phyloP scores from a whole-genome alignment of 2,329 filamentous ascomycete genomes.

The Hypoxylon sp. region DNA sequence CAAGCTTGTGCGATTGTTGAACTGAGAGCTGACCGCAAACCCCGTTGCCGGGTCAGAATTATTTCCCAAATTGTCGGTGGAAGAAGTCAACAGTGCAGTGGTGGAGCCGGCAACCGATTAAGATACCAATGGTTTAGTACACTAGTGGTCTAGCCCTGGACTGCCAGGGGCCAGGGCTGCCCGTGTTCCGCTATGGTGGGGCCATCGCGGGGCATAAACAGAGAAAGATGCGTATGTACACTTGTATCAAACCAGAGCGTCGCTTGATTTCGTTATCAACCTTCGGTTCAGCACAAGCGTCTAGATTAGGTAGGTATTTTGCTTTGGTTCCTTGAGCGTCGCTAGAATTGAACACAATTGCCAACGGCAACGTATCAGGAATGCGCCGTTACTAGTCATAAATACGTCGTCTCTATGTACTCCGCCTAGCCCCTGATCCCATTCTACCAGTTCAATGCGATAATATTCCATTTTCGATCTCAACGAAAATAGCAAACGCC shows the following conservation, averaged over 20 bases:
- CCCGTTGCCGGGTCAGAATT: conserved; percentile 38
- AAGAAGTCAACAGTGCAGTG: conserved; percentile 29
- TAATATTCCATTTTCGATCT: conserved; percentile 10
- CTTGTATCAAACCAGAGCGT: background rate
- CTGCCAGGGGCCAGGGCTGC: conserved; percentile 12
- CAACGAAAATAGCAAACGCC: conserved; percentile 10
- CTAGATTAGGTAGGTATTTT: background rate
- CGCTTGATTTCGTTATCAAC: background rate
- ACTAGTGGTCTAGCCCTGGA: conserved; percentile 13
- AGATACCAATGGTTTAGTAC: background rate
- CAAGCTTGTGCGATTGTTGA: conserved; percentile 29
- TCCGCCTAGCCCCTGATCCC: background rate
- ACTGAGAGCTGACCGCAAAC: background rate
- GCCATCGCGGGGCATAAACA: conserved; percentile 11
- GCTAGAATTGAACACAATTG: background rate
- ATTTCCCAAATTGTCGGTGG: background rate
- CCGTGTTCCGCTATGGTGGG: conserved; percentile 3
- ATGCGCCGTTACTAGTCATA: conserved; percentile 23
- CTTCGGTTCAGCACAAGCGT: background rate
- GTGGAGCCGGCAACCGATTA: background rate
- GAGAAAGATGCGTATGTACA: background rate
- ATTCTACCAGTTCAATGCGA: conserved; percentile 16
- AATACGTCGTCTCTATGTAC: conserved; percentile 16
- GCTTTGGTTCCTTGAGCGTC: background rate
- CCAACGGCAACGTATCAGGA: conserved; percentile 9